These are phyloP conservation scores for Venturia carpophila DNA, from an alignment of 2,329 filamentous ascomycete species.

Conservation along the genomic window DNA sequence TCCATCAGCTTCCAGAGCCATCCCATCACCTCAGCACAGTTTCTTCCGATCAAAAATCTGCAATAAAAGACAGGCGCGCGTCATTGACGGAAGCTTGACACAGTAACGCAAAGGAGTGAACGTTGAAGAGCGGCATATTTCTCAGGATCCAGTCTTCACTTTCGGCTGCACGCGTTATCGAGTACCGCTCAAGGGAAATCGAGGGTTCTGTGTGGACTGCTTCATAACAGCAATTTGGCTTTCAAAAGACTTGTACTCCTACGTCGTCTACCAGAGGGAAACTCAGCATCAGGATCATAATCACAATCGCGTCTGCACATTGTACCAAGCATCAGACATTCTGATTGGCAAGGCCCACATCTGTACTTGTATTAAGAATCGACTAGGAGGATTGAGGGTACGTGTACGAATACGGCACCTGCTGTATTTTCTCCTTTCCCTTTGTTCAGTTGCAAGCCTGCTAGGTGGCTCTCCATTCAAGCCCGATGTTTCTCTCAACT, in stretches of 20 bases:
- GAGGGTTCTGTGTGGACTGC: constrained; percentile 10
- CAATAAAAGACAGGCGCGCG: not conserved
- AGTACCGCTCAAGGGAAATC: not conserved
- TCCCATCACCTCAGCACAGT: not conserved
- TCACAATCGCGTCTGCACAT: constrained; percentile 9
- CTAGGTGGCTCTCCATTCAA: constrained; percentile 6
- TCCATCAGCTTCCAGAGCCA: not conserved
- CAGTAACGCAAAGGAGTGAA: not conserved
- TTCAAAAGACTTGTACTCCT: not conserved
- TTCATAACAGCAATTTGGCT: constrained; percentile 6
- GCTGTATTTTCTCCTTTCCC: constrained; percentile 14
- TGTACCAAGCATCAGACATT: constrained; percentile 8
- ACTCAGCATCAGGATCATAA: not conserved
- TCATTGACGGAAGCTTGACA: not conserved
- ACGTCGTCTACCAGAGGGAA: not conserved
- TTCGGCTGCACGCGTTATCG: not conserved
- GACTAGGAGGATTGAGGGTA: constrained; percentile 8
- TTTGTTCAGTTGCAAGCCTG: not conserved
- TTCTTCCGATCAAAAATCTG: not conserved
- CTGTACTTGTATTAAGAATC: constrained; percentile 5
- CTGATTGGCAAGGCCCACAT: constrained; percentile 1
- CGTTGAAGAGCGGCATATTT: not conserved
- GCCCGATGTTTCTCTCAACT: not conserved
- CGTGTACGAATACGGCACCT: constrained; percentile 9
- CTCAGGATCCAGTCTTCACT: not conserved